Evolutionary conservation across 1,284 basidiomycete species (phyloP), one percentile per base, ranked within the genome.

Genomic region (Boletus semigastroideus): DNA sequence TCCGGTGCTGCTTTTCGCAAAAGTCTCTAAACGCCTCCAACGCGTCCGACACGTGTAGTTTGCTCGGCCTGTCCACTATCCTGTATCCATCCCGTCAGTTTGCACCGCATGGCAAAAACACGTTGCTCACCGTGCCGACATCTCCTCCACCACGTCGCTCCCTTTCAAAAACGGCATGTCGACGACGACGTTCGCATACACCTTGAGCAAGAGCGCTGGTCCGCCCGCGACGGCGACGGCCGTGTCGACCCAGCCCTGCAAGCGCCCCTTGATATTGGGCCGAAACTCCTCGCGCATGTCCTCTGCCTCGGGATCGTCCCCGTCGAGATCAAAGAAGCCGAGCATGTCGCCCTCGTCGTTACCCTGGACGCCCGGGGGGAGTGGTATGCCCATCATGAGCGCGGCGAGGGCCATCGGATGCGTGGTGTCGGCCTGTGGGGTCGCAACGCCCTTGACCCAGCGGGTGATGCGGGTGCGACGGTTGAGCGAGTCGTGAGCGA

Each of bases 361-460:
- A 8, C 49, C 54, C 2, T 61, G 56, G 25, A 27, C 74, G 68
- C 66, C 70, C 0, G 70, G 67, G 11, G 75, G 63, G 12, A 77
- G 59, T 28, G 83, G 82, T 9, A 87, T 60, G 0, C 83, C 84
- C 71, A 86, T 83, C 74, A 87, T 78, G 74, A 85, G 77, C n/a
- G 83, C 83, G 0, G 84, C 82, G 50, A 86, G 77, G 3, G 80
- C 76, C 72, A 85, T 74, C 1, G 82, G 82, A 52, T 80, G 71
- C 19, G 77, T 48, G 2, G 70, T 63, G 0, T 68, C 64, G 7
- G 59, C 47, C 1, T 71, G 68, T 0, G 76, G 74, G 0, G 82
- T 79, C 7, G 69, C 53, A 13, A 82, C 66, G 14, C 71, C 66
- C 34, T 80, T 80, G 4, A 78, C 76, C 83, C 84, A 86, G 4